A percentile compares a stretch with the other conserved stretches of the same genome.
Evolutionary conservation across 2,329 filamentous ascomycete species (phyloP).

Genomic region (Drechslerella stenobrocha): DNA sequence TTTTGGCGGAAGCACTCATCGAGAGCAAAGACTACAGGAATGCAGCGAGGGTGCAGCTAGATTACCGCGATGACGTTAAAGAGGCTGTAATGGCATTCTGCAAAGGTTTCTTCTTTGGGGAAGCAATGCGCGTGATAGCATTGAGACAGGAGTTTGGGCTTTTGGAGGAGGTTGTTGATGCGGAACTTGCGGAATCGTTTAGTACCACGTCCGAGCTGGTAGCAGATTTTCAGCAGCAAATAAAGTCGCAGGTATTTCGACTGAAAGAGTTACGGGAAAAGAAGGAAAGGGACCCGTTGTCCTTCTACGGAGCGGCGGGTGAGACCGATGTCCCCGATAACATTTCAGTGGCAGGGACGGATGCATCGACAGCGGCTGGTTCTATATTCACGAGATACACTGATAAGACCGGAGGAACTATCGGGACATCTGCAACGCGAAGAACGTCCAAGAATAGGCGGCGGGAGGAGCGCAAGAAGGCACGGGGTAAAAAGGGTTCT

Average conservation of each 20-base stretch:
- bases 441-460: slow-evolving; percentile 85
- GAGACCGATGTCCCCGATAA: slow-evolving; percentile 82
- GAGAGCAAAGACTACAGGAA: slow-evolving; percentile 82
- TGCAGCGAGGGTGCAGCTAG: slow-evolving; percentile 76
- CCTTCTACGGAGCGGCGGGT: slow-evolving; percentile 60
- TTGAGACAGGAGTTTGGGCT: slow-evolving; percentile 55
- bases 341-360: slow-evolving; percentile 83
- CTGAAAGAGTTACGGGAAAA: slow-evolving; percentile 78
- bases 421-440: slow-evolving; percentile 72
- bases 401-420: slow-evolving; percentile 69
- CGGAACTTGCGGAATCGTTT: slow-evolving; percentile 77
- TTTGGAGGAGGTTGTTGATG: slow-evolving; percentile 71
- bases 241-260: slow-evolving; percentile 81
- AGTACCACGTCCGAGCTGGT: slow-evolving; percentile 85
- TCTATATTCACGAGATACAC: slow-evolving; percentile 93
- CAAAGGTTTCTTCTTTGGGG: slow-evolving; percentile 81
- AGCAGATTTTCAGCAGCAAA: slow-evolving; percentile 85
- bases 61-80: slow-evolving; percentile 75
- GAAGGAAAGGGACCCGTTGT: slow-evolving; percentile 80
- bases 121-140: slow-evolving; percentile 72
- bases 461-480: slow-evolving; percentile 91
- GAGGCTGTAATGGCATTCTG: slow-evolving; percentile 76
- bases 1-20: slow-evolving; percentile 74
- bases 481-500: slow-evolving; percentile 90
- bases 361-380: slow-evolving; percentile 74